Evolutionary conservation across 805 yeast genomes (phyloP), one percentile per base, ranked within the genome.

Genomic region (Ogataea salicorniae): DNA sequence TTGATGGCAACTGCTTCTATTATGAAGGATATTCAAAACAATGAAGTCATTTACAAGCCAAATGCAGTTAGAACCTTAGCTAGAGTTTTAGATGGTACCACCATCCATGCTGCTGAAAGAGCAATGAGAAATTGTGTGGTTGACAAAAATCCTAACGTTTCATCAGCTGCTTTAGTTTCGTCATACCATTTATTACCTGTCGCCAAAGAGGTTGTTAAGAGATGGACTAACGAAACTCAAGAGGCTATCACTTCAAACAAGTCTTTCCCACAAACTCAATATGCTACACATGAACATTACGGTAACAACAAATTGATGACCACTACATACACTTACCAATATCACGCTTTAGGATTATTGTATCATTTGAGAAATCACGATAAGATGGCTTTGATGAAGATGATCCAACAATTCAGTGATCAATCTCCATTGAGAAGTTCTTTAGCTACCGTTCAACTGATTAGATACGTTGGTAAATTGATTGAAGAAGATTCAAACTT

Each of bases 1-100:
- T 78, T 94, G 67, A 94, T 94, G 98, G 97, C 92, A 26, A 94
- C 99, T 26, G 88, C 97, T 2, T 90, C 96, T 26, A 91, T 94
- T 63, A 94, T 94, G 97, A 91, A 91, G 70, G 99, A 94, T 70
- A 88, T 94, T 46, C 97, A 95, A 70, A 84, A 83, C 55, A 92
- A 92, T 48, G 95, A 88, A 50, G 73, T 80, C 54, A 73, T 89
- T 52, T 90, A 85, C 69, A 89, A 90, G 63, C 97, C 99, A 47
- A 86, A 94, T 64, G 98, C 99, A 22, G 85, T 94, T 53, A 82
- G 99, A 67, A 86, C 98, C 0, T 76, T 94, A 60, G 81, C 91
- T 18, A 80, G 95, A 55, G 96, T 94, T 35, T 76, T 94, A 62
- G 99, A 94, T 66, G 86, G 83, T 20, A 76, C 89, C 33, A 91